Conservation (phyloP, 139 green algal genomes). For the Prasinococcaceae sp. region DNA sequence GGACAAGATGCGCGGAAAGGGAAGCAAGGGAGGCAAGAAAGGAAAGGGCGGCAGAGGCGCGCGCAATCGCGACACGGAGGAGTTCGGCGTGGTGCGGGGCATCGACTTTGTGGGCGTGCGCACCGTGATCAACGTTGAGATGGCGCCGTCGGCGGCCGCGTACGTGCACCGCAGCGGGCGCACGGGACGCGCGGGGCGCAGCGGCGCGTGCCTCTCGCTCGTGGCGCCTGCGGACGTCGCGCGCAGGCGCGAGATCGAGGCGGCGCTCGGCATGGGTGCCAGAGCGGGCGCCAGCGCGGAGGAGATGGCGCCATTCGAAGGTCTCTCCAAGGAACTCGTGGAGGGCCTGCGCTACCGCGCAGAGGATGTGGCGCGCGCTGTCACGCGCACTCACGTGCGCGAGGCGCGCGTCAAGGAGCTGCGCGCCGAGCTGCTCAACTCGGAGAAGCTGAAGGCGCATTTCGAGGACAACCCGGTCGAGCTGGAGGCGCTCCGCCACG, state of each 20-base stretch:
- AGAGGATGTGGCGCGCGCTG: conserved; percentile 58
- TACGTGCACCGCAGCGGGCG: conserved; percentile 84
- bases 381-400: conserved; percentile 56
- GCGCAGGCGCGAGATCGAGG: too few relatives aligned
- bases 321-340: too few relatives aligned
- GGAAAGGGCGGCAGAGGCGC: conserved; percentile 2
- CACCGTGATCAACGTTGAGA: conserved; percentile 44
- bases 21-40: conserved; percentile 3
- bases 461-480: conserved; percentile 68
- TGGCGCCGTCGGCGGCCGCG: not conserved
- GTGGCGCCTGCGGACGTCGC: too few relatives aligned
- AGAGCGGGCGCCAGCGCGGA: too few relatives aligned
- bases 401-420: conserved; percentile 77
- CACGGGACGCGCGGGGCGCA: conserved; percentile 65
- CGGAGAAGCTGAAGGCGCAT: conserved; percentile 50
- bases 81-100: conserved; percentile 89
- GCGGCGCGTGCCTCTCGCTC: conserved; percentile 11
- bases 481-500: conserved; percentile 60
- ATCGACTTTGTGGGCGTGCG: conserved; percentile 92
- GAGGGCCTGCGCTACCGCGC: conserved; percentile 40
- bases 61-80: conserved; percentile 41
- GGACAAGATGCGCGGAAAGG: conserved; percentile 8
- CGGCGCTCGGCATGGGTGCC: too few relatives aligned
- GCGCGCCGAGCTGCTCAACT: conserved; percentile 81
- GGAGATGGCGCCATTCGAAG: too few relatives aligned